Percentiles rank a stretch among this genome's conserved stretches.
Conservation (phyloP, 2,329 filamentous ascomycete species). For the Sordariomycetes sp. region DNA sequence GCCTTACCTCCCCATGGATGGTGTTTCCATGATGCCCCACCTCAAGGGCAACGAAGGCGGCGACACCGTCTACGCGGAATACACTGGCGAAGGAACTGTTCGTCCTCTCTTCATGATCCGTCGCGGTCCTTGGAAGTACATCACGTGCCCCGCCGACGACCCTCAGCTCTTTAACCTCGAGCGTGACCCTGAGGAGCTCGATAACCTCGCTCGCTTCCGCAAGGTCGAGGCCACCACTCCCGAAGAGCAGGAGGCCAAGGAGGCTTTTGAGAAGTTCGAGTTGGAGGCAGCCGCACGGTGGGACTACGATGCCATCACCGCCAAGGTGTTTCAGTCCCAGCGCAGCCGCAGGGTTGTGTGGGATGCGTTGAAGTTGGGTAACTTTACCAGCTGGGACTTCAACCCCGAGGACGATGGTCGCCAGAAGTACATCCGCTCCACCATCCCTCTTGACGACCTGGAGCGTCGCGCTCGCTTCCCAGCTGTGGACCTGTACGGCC, state of each 20-base stretch:
- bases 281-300: conserved; percentile 66
- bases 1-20: conserved; percentile 73
- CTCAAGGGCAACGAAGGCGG: conserved; percentile 58
- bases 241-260: conserved; percentile 35
- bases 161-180: conserved; percentile 77
- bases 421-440: conserved; percentile 75
- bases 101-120: conserved; percentile 91
- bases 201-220: conserved; percentile 53
- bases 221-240: conserved; percentile 27
- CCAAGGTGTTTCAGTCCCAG: conserved; percentile 67
- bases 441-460: conserved; percentile 71
- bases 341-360: conserved; percentile 71
- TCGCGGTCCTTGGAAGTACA: conserved; percentile 82
- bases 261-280: conserved; percentile 56
- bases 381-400: conserved; percentile 78
- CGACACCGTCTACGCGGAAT: conserved; percentile 90
- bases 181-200: conserved; percentile 66
- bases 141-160: conserved; percentile 75
- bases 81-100: conserved; percentile 87
- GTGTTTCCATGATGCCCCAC: conserved; percentile 72
- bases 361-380: conserved; percentile 67
- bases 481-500: conserved; percentile 46
- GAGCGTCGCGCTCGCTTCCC: conserved; percentile 70
- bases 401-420: conserved; percentile 63
- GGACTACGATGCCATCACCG: conserved; percentile 72